Evolutionary conservation across 352 stramenopile species (phyloP).

Genomic region (Elongisporangium prolatum): DNA sequence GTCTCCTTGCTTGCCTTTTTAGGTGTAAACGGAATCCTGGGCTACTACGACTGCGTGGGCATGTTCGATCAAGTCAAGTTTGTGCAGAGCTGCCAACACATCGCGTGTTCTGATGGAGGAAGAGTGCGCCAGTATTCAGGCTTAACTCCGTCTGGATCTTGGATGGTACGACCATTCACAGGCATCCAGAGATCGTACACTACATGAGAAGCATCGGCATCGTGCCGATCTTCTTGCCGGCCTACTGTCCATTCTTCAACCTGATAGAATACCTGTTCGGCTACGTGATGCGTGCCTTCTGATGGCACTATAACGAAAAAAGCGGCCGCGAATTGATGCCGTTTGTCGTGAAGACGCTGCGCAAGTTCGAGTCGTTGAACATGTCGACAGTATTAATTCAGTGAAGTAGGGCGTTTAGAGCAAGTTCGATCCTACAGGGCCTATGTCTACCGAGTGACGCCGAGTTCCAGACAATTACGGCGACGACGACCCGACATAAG

Average conservation of each 20-base stretch:
- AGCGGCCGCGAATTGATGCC: too few species aligned
- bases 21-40: constrained; percentile 16
- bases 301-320: constrained; percentile 12
- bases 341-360: too few species aligned
- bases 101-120: constrained; percentile 11
- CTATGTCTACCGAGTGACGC: too few species aligned
- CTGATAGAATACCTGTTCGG: constrained; percentile 29
- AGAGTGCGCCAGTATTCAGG: constrained; percentile 15
- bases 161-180: constrained; percentile 19
- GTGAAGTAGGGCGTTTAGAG: constrained; percentile 14
- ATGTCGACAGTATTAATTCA: constrained; percentile 7
- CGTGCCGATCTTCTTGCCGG: constrained; percentile 17
- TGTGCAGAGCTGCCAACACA: constrained; percentile 13
- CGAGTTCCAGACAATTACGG: too few species aligned
- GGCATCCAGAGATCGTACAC: constrained; percentile 25
- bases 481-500: too few species aligned
- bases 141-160: constrained; percentile 26
- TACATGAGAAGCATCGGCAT: constrained; percentile 20
- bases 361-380: too few species aligned
- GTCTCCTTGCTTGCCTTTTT: constrained; percentile 21
- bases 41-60: constrained; percentile 19
- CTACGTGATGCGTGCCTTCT: constrained; percentile 7
- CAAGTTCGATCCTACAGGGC: too few species aligned
- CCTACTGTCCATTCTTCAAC: constrained; percentile 27
- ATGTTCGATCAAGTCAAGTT: constrained; percentile 25